Percentiles rank a stretch among this genome's conserved stretches.
phyloP scores from a whole-genome alignment of 2,329 filamentous ascomycete species.

The Beauveria rudraprayagi region DNA sequence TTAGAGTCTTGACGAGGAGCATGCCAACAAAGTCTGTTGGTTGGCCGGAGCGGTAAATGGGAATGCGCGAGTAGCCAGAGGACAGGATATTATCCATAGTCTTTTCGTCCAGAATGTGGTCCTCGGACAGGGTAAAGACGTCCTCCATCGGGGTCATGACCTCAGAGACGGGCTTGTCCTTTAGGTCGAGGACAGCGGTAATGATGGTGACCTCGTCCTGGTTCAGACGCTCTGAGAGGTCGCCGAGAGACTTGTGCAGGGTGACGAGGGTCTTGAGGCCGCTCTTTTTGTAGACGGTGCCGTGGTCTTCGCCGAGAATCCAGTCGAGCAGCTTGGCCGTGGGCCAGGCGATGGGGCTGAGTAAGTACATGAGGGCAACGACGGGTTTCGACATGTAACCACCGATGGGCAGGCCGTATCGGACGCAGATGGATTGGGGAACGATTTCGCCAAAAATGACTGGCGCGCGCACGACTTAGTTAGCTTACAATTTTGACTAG shows the following conservation, averaged over 20 bases:
- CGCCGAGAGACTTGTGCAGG: conserved; percentile 83
- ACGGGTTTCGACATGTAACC: conserved; percentile 89
- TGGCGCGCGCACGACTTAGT: conserved; percentile 28
- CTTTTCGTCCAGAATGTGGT: conserved; percentile 83
- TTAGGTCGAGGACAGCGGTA: conserved; percentile 89
- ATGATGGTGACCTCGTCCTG: conserved; percentile 99
- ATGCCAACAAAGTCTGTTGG: conserved; percentile 88
- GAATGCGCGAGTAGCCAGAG: conserved; percentile 91
- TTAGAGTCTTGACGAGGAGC: conserved; percentile 96
- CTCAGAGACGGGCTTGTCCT: conserved; percentile 86
- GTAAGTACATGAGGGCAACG: conserved; percentile 80
- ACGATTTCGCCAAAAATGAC: conserved; percentile 98
- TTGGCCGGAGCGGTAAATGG: conserved; percentile 82
- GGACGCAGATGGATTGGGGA: conserved; percentile 91
- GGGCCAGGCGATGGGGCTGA: conserved; percentile 85
- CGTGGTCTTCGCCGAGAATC: conserved; percentile 88
- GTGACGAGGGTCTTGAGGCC: conserved; percentile 94
- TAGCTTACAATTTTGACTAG: background rate
- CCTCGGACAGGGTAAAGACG: conserved; percentile 93
- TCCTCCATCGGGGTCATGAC: conserved; percentile 99
- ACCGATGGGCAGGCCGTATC: conserved; percentile 90
- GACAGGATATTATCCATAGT: conserved; percentile 93
- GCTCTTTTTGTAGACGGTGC: conserved; percentile 96
- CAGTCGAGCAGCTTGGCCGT: conserved; percentile 92
- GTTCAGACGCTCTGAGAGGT: conserved; percentile 81